Base-by-base conservation (phyloP, 305 asterid genomes). In the Fraxinus floribunda region DNA sequence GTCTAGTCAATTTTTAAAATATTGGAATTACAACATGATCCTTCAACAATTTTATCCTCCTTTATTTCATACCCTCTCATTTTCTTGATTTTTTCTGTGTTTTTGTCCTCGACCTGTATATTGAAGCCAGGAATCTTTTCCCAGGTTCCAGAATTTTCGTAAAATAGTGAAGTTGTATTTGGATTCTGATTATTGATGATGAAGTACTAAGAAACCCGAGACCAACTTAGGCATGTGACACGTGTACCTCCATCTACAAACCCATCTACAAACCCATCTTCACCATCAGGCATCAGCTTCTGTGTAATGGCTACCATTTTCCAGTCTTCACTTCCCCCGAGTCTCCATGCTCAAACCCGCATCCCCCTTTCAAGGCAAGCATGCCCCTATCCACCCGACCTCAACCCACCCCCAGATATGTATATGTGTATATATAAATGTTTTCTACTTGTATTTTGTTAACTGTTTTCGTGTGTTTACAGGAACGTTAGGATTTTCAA, bases 401-500 rank as follows among this genome's bases (percentile, higher is more conserved):
- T 30, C 73, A 26, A 20, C 70, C 22, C 26, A 9, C 8, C 60
- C 80, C 26, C 49, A 32, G 24, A n/a, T 78, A 32, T 78, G 9
- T 32, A 3, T 34, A 29, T 34, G 35, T 60, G 2, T 32, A 62
- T 29, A 3, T 3, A 55, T 30, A 34, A 34, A 24, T 36, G 62
- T 49, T 15, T 52, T 26, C 15, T 32, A n/a, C 44, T 29, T 60
- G 74, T 10, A 18, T 64, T 29, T 20, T 22, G 74, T 68, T 26
- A 24, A 75, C 35, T 30, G 36, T 36, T 13, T 38, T 41, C 6
- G 11, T 52, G 26, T 44, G 73, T 30, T 46, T 79, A 38, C 86
- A 86, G 91, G 86, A 83, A 81, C 3, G 26, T 78, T 62, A 88
- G 85, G 86, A 79, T 85, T 80, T 77, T 39, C 76, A 49, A 76